Conservation (phyloP, 2,329 filamentous ascomycete genomes). For the Penicillium aurantiogriseum region DNA sequence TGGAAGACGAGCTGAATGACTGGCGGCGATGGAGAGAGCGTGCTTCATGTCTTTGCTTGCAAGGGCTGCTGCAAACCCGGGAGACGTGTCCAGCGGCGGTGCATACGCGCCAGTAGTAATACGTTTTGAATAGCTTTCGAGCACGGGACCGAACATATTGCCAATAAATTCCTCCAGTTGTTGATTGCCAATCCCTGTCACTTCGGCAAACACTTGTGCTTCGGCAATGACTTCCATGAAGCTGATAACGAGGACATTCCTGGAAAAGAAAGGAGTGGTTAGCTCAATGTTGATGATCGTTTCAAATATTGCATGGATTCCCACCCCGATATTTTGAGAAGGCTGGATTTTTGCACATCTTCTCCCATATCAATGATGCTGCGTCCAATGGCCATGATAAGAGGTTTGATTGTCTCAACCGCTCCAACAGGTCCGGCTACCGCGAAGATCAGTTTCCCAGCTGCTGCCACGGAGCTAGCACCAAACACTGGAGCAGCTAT, state of each 20-base stretch:
- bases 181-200: conserved; percentile 42
- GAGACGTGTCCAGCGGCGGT: conserved; percentile 10
- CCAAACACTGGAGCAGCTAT: conserved; percentile 53
- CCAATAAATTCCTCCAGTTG: conserved; percentile 46
- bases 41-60: conserved; percentile 19
- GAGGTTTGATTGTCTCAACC: conserved; percentile 39
- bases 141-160: conserved; percentile 19
- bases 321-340: conserved; percentile 49
- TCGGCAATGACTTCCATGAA: conserved; percentile 53
- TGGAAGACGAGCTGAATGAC: conserved; percentile 4
- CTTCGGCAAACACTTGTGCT: conserved; percentile 52
- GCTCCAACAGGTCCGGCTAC: conserved; percentile 44
- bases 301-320: not conserved
- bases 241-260: conserved; percentile 51
- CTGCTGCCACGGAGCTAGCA: conserved; percentile 49
- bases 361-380: conserved; percentile 44
- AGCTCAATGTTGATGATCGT: not conserved
- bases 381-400: conserved; percentile 37
- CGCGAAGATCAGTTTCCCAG: conserved; percentile 49
- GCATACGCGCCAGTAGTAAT: conserved; percentile 22
- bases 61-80: conserved; percentile 17
- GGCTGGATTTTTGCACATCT: conserved; percentile 45
- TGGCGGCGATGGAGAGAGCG: conserved; percentile 11
- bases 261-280: conserved; percentile 13
- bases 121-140: conserved; percentile 18